Percentiles rank a stretch among this genome's conserved stretches.
Conservation (phyloP, 805 yeast species). For the Saturnispora kantuleensis region DNA sequence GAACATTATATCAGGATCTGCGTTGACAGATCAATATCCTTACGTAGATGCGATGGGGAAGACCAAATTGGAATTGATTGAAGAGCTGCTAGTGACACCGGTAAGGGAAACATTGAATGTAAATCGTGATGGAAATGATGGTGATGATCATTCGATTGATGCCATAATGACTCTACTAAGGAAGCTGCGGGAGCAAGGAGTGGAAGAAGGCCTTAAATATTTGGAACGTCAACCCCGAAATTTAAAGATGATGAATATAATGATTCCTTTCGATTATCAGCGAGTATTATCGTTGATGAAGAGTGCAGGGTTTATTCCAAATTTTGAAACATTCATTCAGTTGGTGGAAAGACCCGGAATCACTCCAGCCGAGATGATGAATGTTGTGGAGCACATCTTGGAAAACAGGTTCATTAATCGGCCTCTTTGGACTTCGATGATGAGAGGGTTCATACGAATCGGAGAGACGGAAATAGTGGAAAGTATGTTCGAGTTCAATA, state of each 20-base stretch:
- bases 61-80: not conserved
- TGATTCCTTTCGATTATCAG: not conserved
- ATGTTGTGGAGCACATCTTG: not conserved
- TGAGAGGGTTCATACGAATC: not conserved
- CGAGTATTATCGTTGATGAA: conserved; percentile 1
- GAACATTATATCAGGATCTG: conserved; percentile 2
- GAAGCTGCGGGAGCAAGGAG: not conserved
- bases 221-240: not conserved
- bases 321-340: conserved; percentile 1
- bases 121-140: not conserved
- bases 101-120: not conserved
- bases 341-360: not conserved
- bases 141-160: not conserved
- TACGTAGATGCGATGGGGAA: not conserved
- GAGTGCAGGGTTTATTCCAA: not conserved
- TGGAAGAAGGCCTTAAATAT: not conserved
- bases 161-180: not conserved
- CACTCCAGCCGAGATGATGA: not conserved
- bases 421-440: conserved; percentile 2
- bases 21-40: not conserved
- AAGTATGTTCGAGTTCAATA: conserved; percentile 4
- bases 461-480: conserved; percentile 1
- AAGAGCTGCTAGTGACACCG: not conserved
- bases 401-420: not conserved
- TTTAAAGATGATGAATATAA: conserved; percentile 5